Percentiles rank a stretch among this genome's conserved stretches.
phyloP scores from a whole-genome alignment of 805 yeast species.

The Candida pini region DNA sequence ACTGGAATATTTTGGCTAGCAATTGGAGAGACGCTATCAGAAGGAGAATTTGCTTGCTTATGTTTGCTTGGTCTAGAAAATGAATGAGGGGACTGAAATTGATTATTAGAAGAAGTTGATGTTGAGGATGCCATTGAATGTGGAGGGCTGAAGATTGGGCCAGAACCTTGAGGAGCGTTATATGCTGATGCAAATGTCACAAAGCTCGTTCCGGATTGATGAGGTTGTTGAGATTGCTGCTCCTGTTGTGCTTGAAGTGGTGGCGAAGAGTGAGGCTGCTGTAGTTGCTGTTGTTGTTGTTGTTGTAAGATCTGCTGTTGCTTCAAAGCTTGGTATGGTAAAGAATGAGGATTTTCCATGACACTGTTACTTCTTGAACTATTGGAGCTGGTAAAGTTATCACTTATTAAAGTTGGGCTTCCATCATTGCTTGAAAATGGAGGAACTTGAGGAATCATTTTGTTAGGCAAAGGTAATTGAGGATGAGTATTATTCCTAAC shows the following conservation, averaged over 20 bases:
- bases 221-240: constrained; percentile 1
- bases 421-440: constrained; percentile 1
- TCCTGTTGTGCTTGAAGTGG: not conserved
- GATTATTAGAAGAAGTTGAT: constrained; percentile 7
- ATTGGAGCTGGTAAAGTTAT: constrained; percentile 8
- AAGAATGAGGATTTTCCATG: too few species aligned
- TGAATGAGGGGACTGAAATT: constrained; percentile 14
- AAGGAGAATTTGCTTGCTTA: constrained; percentile 10
- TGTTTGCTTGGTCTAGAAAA: constrained; percentile 9
- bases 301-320: constrained; percentile 7
- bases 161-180: too few species aligned
- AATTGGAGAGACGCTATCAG: constrained; percentile 11
- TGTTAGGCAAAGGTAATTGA: constrained; percentile 37
- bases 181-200: too few species aligned
- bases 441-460: constrained; percentile 1
- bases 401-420: constrained; percentile 9
- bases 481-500: constrained; percentile 46
- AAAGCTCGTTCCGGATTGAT: too few species aligned
- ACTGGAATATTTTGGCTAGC: constrained; percentile 4
- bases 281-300: constrained; percentile 3
- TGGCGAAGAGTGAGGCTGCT: too few species aligned
- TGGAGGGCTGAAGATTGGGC: constrained; percentile 14
- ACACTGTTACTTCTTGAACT: constrained; percentile 11
- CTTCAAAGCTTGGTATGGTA: constrained; percentile 6
- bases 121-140: constrained; percentile 15